These are phyloP conservation scores for Globisporangium abappressorium DNA, from an alignment of 352 stramenopile genomes.

Conservation along the genomic window DNA sequence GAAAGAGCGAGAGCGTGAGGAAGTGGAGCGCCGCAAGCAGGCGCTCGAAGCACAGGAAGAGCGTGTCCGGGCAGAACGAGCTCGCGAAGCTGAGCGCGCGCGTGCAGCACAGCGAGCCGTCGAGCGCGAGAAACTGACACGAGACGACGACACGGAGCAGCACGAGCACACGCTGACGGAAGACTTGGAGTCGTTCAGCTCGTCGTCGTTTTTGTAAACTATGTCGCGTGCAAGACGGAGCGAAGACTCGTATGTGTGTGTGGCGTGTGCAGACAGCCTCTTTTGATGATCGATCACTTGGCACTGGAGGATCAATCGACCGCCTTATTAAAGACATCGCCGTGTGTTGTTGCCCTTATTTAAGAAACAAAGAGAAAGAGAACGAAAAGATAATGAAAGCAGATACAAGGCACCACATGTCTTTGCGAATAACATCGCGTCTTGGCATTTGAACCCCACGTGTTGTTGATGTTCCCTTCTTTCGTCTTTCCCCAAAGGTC, in stretches of 20 bases:
- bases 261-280: conserved; percentile 5
- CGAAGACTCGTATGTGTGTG: conserved; percentile 4
- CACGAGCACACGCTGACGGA: conserved; percentile 74
- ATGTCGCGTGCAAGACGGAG: conserved; percentile 6
- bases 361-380: conserved; percentile 4
- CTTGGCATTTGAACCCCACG: too few species aligned
- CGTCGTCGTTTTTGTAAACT: conserved; percentile 83
- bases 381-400: background rate
- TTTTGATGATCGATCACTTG: background rate
- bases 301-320: background rate
- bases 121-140: conserved; percentile 65
- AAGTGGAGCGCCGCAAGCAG: conserved; percentile 59
- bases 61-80: conserved; percentile 49
- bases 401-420: background rate
- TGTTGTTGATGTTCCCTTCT: background rate
- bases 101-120: conserved; percentile 51
- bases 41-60: conserved; percentile 62
- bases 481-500: background rate
- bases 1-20: conserved; percentile 64
- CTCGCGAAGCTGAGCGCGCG: conserved; percentile 53
- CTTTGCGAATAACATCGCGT: too few species aligned
- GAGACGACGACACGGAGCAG: conserved; percentile 59
- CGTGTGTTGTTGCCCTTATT: conserved; percentile 9
- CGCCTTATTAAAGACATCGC: background rate
- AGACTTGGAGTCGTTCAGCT: conserved; percentile 85